phyloP scores from a whole-genome alignment of 1,284 basidiomycete species.

The Sanghuangporus weigelae region DNA sequence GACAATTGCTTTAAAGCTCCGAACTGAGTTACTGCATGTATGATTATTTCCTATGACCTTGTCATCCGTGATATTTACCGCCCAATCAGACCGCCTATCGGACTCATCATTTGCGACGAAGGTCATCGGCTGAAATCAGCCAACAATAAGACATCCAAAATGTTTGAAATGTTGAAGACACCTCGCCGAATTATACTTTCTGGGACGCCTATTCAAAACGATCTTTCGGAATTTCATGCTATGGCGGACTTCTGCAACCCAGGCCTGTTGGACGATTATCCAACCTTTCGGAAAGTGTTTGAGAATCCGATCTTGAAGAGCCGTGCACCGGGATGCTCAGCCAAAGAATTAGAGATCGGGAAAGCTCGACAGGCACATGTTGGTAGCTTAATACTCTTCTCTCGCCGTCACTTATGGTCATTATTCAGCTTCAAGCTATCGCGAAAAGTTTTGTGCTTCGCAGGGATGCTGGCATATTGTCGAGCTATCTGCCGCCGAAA shows the following conservation, averaged over 20 bases:
- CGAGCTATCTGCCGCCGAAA: conserved; percentile 88
- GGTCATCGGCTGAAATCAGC: conserved; percentile 94
- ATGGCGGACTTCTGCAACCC: conserved; percentile 98
- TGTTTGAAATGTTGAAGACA: conserved; percentile 80
- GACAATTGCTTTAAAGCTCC: conserved; percentile 33
- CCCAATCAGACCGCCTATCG: conserved; percentile 71
- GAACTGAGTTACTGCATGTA: conserved; percentile 63
- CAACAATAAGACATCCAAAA: conserved; percentile 85
- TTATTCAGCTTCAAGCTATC: conserved; percentile 62
- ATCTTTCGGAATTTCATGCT: conserved; percentile 91
- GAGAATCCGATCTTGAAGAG: conserved; percentile 89
- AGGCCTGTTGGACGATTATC: conserved; percentile 79
- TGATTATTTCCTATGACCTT: conserved; percentile 22
- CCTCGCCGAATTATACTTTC: conserved; percentile 83
- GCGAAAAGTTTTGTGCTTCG: conserved; percentile 87
- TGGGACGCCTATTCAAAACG: conserved; percentile 97
- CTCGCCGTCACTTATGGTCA: neutral
- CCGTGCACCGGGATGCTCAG: conserved; percentile 70
- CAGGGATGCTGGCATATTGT: conserved; percentile 78
- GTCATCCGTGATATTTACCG: neutral
- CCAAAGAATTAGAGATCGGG: conserved; percentile 72
- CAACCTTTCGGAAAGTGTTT: conserved; percentile 74
- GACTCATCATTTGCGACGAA: conserved; percentile 94
- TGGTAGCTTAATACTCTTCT: conserved; percentile 12
- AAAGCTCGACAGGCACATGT: conserved; percentile 71